A percentile compares a stretch with the other conserved stretches of the same genome.
phyloP scores from a whole-genome alignment of 2,329 filamentous ascomycete genomes.

The Didymella arachidicola region DNA sequence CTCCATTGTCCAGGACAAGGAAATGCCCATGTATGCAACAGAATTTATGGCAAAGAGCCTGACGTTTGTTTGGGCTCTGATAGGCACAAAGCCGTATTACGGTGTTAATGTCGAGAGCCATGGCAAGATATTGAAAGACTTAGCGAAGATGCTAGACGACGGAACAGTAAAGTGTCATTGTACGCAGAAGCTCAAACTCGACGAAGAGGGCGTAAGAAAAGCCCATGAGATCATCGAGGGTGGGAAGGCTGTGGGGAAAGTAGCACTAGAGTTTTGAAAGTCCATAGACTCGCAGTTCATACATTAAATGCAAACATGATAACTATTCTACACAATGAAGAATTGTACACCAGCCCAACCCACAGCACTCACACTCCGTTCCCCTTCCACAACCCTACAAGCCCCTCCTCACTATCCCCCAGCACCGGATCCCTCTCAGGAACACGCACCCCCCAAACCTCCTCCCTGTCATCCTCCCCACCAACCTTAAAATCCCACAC shows the following conservation, averaged over 20 bases:
- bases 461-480: no score
- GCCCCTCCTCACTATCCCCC: no score
- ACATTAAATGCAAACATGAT: no score
- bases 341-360: no score
- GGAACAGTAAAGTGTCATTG: not conserved
- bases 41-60: not conserved
- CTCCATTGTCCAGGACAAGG: not conserved
- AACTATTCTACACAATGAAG: no score
- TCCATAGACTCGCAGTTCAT: no score
- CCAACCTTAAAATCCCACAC: no score
- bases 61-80: not conserved
- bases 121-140: not conserved
- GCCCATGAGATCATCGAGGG: not conserved
- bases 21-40: not conserved
- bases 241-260: not conserved
- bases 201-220: not conserved
- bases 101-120: not conserved
- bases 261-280: not conserved
- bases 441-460: no score
- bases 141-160: not conserved
- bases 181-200: not conserved
- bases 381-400: no score
- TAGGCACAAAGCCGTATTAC: not conserved
- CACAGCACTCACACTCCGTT: no score
- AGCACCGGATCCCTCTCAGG: no score